phyloP scores from a whole-genome alignment of 2,329 filamentous ascomycete species.

The Ceratocystis diversiconidia region DNA sequence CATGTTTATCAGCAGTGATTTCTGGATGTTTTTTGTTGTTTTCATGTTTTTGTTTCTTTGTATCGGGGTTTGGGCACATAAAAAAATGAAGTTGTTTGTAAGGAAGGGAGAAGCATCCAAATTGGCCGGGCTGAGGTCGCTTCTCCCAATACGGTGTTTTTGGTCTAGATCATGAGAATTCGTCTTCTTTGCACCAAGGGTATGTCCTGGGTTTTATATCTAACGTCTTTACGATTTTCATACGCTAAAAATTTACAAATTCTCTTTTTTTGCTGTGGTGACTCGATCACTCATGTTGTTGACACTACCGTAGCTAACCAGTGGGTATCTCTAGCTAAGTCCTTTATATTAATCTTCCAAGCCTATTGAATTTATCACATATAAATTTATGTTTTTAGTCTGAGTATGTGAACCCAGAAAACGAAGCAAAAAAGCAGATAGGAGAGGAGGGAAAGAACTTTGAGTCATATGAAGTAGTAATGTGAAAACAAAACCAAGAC shows the following conservation, averaged over 20 bases:
- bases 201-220: background rate
- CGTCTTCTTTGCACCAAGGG: background rate
- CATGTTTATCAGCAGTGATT: background rate
- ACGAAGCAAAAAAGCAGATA: background rate
- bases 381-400: background rate
- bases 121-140: background rate
- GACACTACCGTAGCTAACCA: no score
- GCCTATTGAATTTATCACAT: background rate
- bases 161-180: background rate
- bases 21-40: background rate
- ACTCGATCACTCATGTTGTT: no score
- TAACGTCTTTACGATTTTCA: slow-evolving; percentile 6
- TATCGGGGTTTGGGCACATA: background rate
- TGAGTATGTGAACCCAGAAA: background rate
- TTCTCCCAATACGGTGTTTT: background rate
- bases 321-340: background rate
- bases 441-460: background rate
- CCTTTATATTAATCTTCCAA: background rate
- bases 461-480: background rate
- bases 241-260: background rate
- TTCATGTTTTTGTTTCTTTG: slow-evolving; percentile 1
- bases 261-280: background rate
- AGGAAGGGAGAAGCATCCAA: background rate
- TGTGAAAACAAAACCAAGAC: background rate
- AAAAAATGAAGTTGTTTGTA: background rate